Base-by-base conservation (phyloP, 2,329 filamentous ascomycete genomes). In the Samsoniella hepiali region DNA sequence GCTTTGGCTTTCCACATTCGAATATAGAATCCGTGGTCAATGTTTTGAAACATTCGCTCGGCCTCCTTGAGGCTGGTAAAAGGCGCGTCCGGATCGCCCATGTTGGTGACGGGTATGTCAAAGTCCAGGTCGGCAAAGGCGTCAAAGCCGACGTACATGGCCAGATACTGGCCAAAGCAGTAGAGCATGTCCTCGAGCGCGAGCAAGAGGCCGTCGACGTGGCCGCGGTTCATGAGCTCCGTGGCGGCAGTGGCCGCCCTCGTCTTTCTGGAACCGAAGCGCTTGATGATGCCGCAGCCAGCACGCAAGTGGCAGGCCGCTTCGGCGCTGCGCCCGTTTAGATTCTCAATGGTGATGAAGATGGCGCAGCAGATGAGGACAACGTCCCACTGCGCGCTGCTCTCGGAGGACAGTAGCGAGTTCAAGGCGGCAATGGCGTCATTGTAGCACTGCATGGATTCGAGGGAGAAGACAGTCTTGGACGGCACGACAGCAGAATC, bases 331-430 rank as follows among this genome's bases (percentile, higher is more conserved):
- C 69, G 69, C 1, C 65, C 65, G 11, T 67, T 58, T 2, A 70
- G 51, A 27, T 65, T 69, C 47, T 70, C 69, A 10, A 70, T 66
- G 29, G 65, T 68, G 31, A 70, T 68, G n/a, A 70, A 70, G 29
- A 70, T 67, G 17, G 67, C 65, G 17, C 69, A 70, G 36, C 69
- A 70, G 1, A 67, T 58, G 1, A 70, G 59, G n/a, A 66, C 65
- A 4, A 60, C 65, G 34, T 65, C 64, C 17, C 68, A 63, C 10
- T 69, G 67, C 2, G 54, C 29, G 3, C 55, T 38, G 1, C 66
- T 64, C 7, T 60, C 62, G 5, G 64, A 63, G n/a, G 38, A 54
- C 62, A 69, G 65, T 13, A 70, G 56, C 13, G 68, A 64, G 15
- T 68, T 64, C 53, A 70, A 66, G 6, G 63, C 63, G 0, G 57